Evolutionary conservation across 306 rosid species (phyloP).

Genomic region (Acacia crassicarpa): DNA sequence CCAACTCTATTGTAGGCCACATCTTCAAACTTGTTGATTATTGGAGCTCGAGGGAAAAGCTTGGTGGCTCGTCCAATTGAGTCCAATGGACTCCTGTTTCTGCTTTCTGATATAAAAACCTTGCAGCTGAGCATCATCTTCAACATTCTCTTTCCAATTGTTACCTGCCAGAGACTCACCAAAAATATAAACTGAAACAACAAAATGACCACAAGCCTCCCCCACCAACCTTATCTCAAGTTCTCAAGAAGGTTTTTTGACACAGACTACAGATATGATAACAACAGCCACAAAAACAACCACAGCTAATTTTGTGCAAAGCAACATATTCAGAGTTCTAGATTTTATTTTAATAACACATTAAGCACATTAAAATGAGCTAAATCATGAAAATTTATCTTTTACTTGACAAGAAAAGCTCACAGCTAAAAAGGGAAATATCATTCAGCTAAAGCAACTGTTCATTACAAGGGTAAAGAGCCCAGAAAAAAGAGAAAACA

Average conservation of each 20-base stretch:
- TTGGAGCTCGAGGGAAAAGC: conserved; percentile 57
- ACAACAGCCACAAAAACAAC: background rate
- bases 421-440: background rate
- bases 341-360: background rate
- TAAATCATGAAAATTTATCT: background rate
- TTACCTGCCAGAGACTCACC: conserved; percentile 36
- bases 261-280: background rate
- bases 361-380: background rate
- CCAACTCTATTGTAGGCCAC: conserved; percentile 84
- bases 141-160: conserved; percentile 46
- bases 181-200: conserved; percentile 15
- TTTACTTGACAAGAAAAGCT: background rate
- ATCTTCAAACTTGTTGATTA: conserved; percentile 79
- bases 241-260: background rate
- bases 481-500: background rate
- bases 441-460: background rate
- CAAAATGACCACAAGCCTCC: conserved; percentile 28
- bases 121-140: conserved; percentile 80
- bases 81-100: conserved; percentile 69
- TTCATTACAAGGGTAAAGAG: background rate
- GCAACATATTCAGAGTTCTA: background rate
- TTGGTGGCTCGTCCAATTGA: conserved; percentile 69
- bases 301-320: background rate
- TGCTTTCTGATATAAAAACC: conserved; percentile 85
- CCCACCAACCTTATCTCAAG: conserved; percentile 36